Evolutionary conservation across 1,139 yeast species (phyloP).

Genomic region (Nematodospora anomalae): DNA sequence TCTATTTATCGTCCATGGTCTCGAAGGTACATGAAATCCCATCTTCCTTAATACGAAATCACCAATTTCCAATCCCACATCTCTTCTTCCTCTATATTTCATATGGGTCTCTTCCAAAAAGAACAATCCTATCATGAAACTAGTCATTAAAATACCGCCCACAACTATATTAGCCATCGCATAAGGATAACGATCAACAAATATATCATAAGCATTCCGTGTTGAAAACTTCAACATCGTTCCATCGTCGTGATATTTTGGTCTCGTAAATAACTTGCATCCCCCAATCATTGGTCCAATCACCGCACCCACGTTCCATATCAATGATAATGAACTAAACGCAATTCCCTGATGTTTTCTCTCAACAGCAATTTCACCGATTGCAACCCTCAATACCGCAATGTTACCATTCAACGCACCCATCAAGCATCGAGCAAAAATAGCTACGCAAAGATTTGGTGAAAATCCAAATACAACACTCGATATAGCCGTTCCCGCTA

Average conservation of each 20-base stretch:
- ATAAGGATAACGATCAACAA: constrained; percentile 43
- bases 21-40: constrained; percentile 29
- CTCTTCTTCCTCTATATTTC: constrained; percentile 38
- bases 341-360: constrained; percentile 39
- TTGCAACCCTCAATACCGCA: constrained; percentile 38
- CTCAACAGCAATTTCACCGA: constrained; percentile 40
- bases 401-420: constrained; percentile 39
- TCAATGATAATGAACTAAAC: constrained; percentile 34
- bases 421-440: constrained; percentile 32
- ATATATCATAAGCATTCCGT: constrained; percentile 12
- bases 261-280: constrained; percentile 37
- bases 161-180: constrained; percentile 60
- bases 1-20: constrained; percentile 33
- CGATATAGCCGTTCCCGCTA: constrained; percentile 32
- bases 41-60: constrained; percentile 37
- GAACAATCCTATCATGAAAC: constrained; percentile 46
- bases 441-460: constrained; percentile 32
- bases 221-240: constrained; percentile 7
- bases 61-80: constrained; percentile 53
- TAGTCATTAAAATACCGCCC: constrained; percentile 33
- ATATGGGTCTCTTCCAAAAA: constrained; percentile 63
- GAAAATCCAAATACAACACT: constrained; percentile 36
- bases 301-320: constrained; percentile 36
- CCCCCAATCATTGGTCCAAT: constrained; percentile 64
- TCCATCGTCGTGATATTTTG: constrained; percentile 15